Evolutionary conservation across 805 yeast species (phyloP), one percentile per base, ranked within the genome.

Genomic region (Candida namnaoensis): DNA sequence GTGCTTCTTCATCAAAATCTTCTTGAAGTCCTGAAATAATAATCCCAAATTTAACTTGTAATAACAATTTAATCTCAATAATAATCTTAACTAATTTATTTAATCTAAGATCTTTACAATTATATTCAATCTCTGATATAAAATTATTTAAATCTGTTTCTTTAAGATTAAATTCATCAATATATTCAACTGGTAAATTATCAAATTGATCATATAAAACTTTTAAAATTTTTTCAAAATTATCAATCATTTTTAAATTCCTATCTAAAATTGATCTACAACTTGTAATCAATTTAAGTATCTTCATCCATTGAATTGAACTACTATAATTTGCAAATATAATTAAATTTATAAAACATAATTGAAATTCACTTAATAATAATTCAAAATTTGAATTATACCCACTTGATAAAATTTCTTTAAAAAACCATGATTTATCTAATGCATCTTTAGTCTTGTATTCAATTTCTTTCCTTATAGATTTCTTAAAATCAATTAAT

Each of bases 311-410:
- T 48, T 82, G 88, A 19, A 73, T 61, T 15, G 76, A 70, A 12
- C 82, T 76, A 15, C 84, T 74, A 51, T 74, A 72, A 54, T 82
- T 84, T 13, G 82, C 85, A 46, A 82, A 63, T 1, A 78, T 49
- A 1, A 78, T 50, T 36, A 71, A 64, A 42, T 72, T 61, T 1
- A 79, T 39, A 45, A 68, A 82, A 2, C 72, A 53, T 19, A 80
- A 52, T 47, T 78, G 77, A 7, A 79, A 51, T 50, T 83, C 88
- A 2, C 77, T 76, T 5, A 78, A 45, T 4, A 76, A 46, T 3
- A 52, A 37, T 0, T 51, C 53, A 15, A 36, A 48, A 40, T 54
- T 66, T 23, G 48, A 50, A 24, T 62, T 63, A 35, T 56, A 69
- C 11, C 47, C 44, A 1, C 47, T 40, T 5, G 47, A 38, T 13